Conservation (phyloP, 2,329 filamentous ascomycete genomes). For the Metarhizium sp. region DNA sequence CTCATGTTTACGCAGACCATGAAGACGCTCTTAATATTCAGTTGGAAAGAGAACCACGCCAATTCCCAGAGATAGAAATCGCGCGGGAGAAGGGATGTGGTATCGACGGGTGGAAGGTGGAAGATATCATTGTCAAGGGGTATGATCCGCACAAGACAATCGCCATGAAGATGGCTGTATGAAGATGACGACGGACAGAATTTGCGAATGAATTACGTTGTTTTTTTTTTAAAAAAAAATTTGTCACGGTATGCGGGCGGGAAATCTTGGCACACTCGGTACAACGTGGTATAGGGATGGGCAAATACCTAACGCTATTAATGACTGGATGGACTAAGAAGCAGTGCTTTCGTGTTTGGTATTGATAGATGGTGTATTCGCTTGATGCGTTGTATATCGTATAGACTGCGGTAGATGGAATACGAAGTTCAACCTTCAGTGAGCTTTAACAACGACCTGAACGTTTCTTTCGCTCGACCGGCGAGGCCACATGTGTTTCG, state of each 20-base stretch:
- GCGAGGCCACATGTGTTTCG: too few relatives aligned
- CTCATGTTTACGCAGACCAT: conserved; percentile 93
- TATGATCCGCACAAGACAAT: conserved; percentile 90
- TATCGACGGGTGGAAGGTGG: conserved; percentile 83
- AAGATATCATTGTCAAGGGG: conserved; percentile 79
- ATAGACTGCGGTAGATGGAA: neutral
- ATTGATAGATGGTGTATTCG: neutral
- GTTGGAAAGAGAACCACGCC: conserved; percentile 66
- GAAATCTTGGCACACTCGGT: neutral
- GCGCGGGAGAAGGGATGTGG: conserved; percentile 56
- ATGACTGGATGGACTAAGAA: neutral
- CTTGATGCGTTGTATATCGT: neutral
- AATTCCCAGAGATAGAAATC: conserved; percentile 74
- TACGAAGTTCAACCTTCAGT: neutral
- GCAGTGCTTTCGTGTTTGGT: neutral
- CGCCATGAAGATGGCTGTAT: conserved; percentile 98
- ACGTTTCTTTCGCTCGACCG: too few relatives aligned
- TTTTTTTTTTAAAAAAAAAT: too few relatives aligned
- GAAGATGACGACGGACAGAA: neutral
- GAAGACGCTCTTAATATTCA: conserved; percentile 78
- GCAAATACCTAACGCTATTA: neutral
- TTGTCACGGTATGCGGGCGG: neutral
- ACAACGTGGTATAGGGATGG: neutral
- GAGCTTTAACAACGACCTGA: too few relatives aligned
- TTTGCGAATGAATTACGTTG: neutral